Percentiles rank a stretch among this genome's conserved stretches.
Conservation (phyloP, 306 rosid genomes). For the Oxytropis ochrocephala region DNA sequence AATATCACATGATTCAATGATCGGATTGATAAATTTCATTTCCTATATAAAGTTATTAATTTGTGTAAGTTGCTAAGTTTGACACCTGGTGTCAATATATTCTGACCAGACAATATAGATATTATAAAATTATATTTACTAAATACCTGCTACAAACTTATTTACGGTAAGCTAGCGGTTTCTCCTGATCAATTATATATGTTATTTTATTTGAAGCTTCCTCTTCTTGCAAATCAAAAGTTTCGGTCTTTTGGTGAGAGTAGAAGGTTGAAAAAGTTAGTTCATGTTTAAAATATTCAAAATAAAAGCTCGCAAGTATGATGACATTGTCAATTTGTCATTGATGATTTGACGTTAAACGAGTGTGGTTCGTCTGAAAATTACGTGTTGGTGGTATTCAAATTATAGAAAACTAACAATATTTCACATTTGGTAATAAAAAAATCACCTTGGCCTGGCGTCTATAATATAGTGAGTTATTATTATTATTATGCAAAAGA, state of each 20-base stretch:
- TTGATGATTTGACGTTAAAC: background rate
- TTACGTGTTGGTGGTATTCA: background rate
- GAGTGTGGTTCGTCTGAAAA: background rate
- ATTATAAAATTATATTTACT: too few species aligned
- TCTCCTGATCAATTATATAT: too few species aligned
- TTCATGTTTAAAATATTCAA: background rate
- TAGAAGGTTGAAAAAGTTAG: background rate
- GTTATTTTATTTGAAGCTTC: background rate
- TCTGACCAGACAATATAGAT: too few species aligned
- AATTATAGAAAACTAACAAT: background rate
- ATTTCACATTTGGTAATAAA: background rate
- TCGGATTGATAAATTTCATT: too few species aligned
- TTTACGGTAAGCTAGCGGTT: too few species aligned
- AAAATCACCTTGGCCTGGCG: background rate
- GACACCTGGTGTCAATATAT: too few species aligned
- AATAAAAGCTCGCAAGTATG: background rate
- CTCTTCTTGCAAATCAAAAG: background rate
- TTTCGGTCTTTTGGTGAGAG: background rate
- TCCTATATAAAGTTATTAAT: too few species aligned
- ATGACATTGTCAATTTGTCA: background rate
- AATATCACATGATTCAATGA: too few species aligned
- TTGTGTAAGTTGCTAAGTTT: too few species aligned
- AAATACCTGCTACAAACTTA: too few species aligned
- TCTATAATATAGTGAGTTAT: background rate
- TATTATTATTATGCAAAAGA: background rate